Percentiles rank a stretch among this genome's conserved stretches.
Evolutionary conservation across 129 eudicot genomes (phyloP).

Genomic region (Solidago caesia): DNA sequence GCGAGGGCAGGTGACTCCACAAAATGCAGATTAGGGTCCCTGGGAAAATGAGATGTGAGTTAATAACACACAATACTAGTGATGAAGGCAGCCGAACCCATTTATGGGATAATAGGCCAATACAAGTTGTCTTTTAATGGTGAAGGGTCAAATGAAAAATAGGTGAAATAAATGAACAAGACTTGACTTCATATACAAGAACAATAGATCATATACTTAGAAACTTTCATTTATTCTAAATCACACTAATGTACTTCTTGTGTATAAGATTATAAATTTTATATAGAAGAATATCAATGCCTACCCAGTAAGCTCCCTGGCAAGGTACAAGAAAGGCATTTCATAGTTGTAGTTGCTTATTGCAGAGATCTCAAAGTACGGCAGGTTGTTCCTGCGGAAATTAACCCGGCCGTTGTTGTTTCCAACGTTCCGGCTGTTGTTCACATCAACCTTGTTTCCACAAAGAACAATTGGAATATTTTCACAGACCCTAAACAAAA

Average conservation of each 20-base stretch:
- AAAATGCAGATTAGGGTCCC: constrained; percentile 53
- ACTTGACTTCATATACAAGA: too few species aligned
- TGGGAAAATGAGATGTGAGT: constrained; percentile 1
- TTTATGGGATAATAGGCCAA: neutral
- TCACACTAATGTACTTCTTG: too few species aligned
- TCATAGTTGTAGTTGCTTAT: constrained; percentile 62
- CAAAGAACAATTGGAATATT: too few species aligned
- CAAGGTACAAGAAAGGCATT: constrained; percentile 63
- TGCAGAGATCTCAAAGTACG: constrained; percentile 59
- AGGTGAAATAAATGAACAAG: neutral
- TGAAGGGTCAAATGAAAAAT: neutral
- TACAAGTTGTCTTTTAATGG: neutral
- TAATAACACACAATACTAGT: neutral
- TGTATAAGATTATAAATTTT: neutral
- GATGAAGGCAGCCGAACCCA: neutral
- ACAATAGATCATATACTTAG: too few species aligned
- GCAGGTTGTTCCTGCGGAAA: constrained; percentile 58
- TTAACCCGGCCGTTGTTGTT: constrained; percentile 56
- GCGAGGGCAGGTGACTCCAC: constrained; percentile 58
- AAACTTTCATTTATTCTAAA: too few species aligned
- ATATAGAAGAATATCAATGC: too few species aligned
- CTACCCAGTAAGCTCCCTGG: constrained; percentile 64
- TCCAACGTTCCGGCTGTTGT: constrained; percentile 57
- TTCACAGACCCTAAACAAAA: too few species aligned
- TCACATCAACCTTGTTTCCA: constrained; percentile 64